Base-by-base conservation (phyloP, 23 red algal species). In the Gracilaria domingensis region DNA sequence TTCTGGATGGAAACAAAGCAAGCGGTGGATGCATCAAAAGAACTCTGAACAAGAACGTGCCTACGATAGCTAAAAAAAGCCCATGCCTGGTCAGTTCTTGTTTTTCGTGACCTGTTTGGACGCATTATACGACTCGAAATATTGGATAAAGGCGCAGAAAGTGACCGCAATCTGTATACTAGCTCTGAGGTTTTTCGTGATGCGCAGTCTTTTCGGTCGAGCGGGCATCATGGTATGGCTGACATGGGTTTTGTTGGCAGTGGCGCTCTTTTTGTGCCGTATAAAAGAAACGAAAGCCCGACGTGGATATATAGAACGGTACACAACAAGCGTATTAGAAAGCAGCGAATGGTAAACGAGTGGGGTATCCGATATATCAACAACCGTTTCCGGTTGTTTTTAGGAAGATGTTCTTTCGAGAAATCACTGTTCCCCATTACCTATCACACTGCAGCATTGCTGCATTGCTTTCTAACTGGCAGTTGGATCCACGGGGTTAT, bases 171-270 rank as follows among this genome's bases (percentile, higher is more conserved):
- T 79, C 77, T 44, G 8, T 32, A 36, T 8, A 9, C 30, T 88
- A 24, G 24, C n/a, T n/a, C n/a, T n/a, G n/a, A n/a, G n/a, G n/a
- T n/a, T n/a, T n/a, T n/a, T n/a, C n/a, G n/a, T n/a, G n/a, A n/a
- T n/a, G n/a, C n/a, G n/a, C n/a, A n/a, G n/a, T n/a, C n/a, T n/a
- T n/a, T 51, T 60, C 45, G 77, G 30, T 77, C 66, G 13, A 29
- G 51, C 24, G 36, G 28, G 20, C 1, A 88, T 45, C 84, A 88
- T 76, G 84, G 84, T 14, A 88, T 88, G 84, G 57, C 39, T 25
- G 51, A 54, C 64, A 55, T 55, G 26, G 67, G 45, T 33, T 58
- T 55, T 66, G 69, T 4, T 26, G 66, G 74, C 11, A 20, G 51
- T 11, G 16, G 42, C 11, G 84, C 49, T 2, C 84, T 66, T 24